phyloP scores from a whole-genome alignment of 2,329 filamentous ascomycete genomes.

The Capronia epimyces region DNA sequence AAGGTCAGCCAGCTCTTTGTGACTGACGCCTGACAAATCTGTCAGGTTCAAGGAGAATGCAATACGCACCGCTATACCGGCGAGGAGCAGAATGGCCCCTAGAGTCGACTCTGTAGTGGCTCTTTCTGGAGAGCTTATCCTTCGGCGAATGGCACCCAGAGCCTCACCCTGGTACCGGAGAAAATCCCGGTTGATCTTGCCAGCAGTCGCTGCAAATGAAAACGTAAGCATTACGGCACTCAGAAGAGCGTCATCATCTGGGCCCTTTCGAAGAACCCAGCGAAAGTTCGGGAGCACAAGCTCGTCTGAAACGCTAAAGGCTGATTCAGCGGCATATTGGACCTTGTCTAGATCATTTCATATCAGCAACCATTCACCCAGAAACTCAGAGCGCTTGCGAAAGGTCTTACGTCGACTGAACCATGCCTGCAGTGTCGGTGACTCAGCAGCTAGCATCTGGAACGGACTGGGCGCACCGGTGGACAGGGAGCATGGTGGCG shows the following conservation, averaged over 20 bases:
- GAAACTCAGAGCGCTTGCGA: background rate
- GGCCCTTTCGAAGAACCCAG: conserved; percentile 34
- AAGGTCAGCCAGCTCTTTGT: background rate
- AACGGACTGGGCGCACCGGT: background rate
- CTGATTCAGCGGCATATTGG: conserved; percentile 32
- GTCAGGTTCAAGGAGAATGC: background rate
- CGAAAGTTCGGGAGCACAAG: conserved; percentile 38
- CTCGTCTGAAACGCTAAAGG: conserved; percentile 38
- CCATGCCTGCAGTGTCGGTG: background rate
- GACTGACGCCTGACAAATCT: conserved; percentile 9
- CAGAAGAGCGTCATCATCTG: conserved; percentile 37
- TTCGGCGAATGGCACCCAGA: conserved; percentile 34
- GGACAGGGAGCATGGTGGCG: background rate
- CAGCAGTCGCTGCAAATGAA: conserved; percentile 31
- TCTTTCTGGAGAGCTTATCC: conserved; percentile 31
- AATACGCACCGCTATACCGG: conserved; percentile 39
- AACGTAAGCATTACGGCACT: conserved; percentile 41
- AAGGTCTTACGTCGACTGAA: background rate
- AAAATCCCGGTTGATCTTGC: conserved; percentile 32
- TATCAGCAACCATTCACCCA: background rate
- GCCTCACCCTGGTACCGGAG: conserved; percentile 37
- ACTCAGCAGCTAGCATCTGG: background rate
- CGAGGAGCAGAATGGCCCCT: conserved; percentile 41
- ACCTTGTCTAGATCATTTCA: conserved; percentile 9
- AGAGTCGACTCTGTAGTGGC: conserved; percentile 37